Base-by-base conservation (phyloP, 2,329 filamentous ascomycete species). In the Fusarium clavum region DNA sequence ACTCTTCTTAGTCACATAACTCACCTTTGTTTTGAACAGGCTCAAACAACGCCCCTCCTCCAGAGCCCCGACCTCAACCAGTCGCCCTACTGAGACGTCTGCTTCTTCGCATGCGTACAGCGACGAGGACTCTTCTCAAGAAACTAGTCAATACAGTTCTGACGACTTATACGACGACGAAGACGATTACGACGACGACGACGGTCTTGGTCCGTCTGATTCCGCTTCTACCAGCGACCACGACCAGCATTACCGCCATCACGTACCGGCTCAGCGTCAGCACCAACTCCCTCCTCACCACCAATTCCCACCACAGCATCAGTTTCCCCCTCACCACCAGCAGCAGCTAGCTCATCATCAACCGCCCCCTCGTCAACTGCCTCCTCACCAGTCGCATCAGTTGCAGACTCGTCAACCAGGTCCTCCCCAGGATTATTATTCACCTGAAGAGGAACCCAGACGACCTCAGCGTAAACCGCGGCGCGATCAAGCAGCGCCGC, bases 201-300 rank as follows among this genome's bases (percentile, higher is more conserved):
- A 84, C 75, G 86, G 86, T 38, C 73, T 89, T 68, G 84, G 86
- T 4, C 87, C 87, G 16, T 85, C 84, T 34, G 88, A 90, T 75
- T 90, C 88, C 10, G 88, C 87, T 20, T 90, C 88, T 32, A 68
- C 64, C 11, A 69, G 62, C 48, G 58, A 67, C 18, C 68, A 70
- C 55, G 66, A 65, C 14, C 69, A 60, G n/a, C 67, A 61, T 34
- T 72, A 64, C 29, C 57, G 45, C 77, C 68, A 81, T 77, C 73
- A 80, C 78, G 32, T 74, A 75, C 67, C 70, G 46, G 22, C 24
- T 53, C 76, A 71, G 32, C 78, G 67, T 74, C 79, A 64, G 59
- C 79, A 70, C 61, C 79, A 70, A 79, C 78, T 72, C 74, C 77
- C 65, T 72, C 72, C 61, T 45, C 76, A 74, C 29, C 75, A 73